Base-by-base conservation (phyloP, 1,284 basidiomycete genomes). In the Cystobasidium sp. region DNA sequence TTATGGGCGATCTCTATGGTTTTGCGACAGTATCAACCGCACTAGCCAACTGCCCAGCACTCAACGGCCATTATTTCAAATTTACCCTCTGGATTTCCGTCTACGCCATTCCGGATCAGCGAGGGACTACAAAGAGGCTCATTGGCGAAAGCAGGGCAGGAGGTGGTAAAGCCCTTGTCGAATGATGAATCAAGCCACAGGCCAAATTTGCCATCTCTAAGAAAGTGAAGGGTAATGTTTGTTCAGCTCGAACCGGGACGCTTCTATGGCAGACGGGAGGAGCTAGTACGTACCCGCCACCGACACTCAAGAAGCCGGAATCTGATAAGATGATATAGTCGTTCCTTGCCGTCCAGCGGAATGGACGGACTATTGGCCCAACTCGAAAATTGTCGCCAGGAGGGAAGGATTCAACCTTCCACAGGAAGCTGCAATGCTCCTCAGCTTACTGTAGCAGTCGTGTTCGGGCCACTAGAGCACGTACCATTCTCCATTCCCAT, bases 281-380 rank as follows among this genome's bases (percentile, higher is more conserved):
- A 62, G 1, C 3, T 43, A 47, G 24, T 20, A 76, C 91, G 77
- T 78, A 93, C 93, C 94, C 93, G 78, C 94, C 94, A 6, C 94
- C 94, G 80, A 96, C 92, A 0, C 91, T 93, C 76, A 95, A 85
- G 79, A 89, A 91, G 52, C 87, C 86, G 0, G 87, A 83, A 78
- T 94, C 92, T 81, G 93, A 93, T 2, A 97, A 85, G 22, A 92
- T 89, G 71, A 97, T 90, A 80, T 97, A 98, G 75, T 91, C 90
- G 81, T 98, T 98, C 81, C 84, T 87, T 0, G 93, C 94, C 0
- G 95, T 95, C 90, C 93, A 95, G 55, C 87, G 88, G 85, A 88
- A 97, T 37, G 91, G 85, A 20, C 87, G 83, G 53, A 93, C 80
- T 14, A 84, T 82, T 47, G 82, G 82, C 46, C 83, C 79, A 46